Conservation (phyloP, 169 alveolate genomes). For the Miamiensis avidus region DNA sequence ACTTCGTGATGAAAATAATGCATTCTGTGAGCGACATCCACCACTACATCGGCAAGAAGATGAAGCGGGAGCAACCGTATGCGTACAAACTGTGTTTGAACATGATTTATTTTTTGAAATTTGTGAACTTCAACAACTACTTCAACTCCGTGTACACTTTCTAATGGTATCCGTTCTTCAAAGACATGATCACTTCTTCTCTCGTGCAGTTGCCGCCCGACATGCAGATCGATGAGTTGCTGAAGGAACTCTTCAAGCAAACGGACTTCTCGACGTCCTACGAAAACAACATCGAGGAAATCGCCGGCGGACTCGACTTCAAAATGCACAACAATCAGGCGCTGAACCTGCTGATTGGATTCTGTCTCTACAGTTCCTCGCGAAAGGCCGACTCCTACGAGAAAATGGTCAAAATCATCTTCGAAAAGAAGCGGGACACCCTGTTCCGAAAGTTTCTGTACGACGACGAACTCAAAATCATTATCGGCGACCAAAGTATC, state of each 20-base stretch:
- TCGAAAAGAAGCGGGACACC: not conserved
- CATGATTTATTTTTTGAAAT: not conserved
- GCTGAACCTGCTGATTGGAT: not conserved
- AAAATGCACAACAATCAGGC: not conserved
- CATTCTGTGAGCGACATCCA: not conserved
- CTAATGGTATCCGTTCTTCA: not conserved
- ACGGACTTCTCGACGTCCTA: not conserved
- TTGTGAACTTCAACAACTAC: not conserved
- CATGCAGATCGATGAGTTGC: not conserved
- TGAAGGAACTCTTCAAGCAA: not conserved
- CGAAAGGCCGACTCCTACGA: not conserved
- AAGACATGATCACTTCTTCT: not conserved
- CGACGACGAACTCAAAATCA: not conserved
- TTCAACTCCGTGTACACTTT: not conserved
- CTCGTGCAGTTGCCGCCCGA: not conserved
- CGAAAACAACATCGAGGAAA: not conserved
- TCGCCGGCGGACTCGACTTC: not conserved
- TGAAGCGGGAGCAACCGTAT: not conserved
- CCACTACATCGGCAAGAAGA: not conserved
- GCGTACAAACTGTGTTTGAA: not conserved
- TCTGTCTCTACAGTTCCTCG: not conserved
- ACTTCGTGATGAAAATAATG: too few relatives aligned
- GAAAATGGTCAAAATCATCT: not conserved
- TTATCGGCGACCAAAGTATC: too few relatives aligned
- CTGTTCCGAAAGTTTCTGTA: not conserved